phyloP scores from a whole-genome alignment of 768 basidiomycete species.

The Lactifluus rugatus region DNA sequence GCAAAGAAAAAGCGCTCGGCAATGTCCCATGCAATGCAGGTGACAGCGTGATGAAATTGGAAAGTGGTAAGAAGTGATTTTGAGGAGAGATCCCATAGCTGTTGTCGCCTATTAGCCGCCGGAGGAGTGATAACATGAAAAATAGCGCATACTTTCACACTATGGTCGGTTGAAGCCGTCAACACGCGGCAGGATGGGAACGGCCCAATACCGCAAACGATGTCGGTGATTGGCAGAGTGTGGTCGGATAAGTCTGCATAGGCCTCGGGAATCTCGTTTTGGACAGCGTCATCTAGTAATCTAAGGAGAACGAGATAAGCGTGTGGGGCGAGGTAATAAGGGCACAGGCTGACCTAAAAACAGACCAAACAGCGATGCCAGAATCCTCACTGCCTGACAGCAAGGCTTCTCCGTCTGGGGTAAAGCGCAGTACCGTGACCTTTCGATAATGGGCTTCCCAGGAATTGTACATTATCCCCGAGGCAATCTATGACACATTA shows the following conservation, averaged over 20 bases:
- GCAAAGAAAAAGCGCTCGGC: slow-evolving; percentile 87
- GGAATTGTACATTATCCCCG: slow-evolving; percentile 85
- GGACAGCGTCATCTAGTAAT: slow-evolving; percentile 64
- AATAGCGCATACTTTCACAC: slow-evolving; percentile 61
- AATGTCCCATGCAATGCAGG: slow-evolving; percentile 65
- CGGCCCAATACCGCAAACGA: slow-evolving; percentile 67
- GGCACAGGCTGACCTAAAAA: slow-evolving; percentile 56
- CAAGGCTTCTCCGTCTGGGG: slow-evolving; percentile 68
- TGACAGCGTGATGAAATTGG: slow-evolving; percentile 70
- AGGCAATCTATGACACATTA: slow-evolving; percentile 52
- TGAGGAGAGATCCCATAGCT: slow-evolving; percentile 74
- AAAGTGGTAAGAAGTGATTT: slow-evolving; percentile 76
- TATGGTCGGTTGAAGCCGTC: slow-evolving; percentile 80
- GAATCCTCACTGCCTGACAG: slow-evolving; percentile 89
- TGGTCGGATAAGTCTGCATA: slow-evolving; percentile 83
- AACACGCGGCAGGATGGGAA: slow-evolving; percentile 72
- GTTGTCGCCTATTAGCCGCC: slow-evolving; percentile 15
- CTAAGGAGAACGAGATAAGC: slow-evolving; percentile 29
- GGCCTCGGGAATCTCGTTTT: slow-evolving; percentile 66
- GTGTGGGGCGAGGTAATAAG: slow-evolving; percentile 4
- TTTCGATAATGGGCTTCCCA: slow-evolving; percentile 96
- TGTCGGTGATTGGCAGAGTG: slow-evolving; percentile 79
- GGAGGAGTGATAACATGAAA: not conserved
- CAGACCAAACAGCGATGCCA: slow-evolving; percentile 78
- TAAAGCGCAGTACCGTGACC: slow-evolving; percentile 75